These are phyloP conservation scores for Calonectria ilicicola DNA, from an alignment of 2,329 filamentous ascomycete genomes.

Conservation along the genomic window DNA sequence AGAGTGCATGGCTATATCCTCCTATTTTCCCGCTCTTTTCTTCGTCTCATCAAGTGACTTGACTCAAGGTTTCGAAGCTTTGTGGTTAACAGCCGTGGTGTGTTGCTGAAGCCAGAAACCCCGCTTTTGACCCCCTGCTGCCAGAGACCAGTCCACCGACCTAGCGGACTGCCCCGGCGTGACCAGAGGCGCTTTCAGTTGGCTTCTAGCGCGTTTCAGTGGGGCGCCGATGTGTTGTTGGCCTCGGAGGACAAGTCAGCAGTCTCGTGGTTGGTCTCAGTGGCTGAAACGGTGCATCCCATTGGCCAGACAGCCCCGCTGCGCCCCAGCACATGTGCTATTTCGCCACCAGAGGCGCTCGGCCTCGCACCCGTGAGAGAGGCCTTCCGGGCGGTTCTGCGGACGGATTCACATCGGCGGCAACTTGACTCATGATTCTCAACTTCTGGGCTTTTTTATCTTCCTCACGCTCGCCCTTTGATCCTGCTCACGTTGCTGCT, in stretches of 20 bases:
- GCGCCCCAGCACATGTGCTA: not conserved
- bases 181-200: not conserved
- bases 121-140: not conserved
- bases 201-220: slow-evolving; percentile 12
- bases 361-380: not conserved
- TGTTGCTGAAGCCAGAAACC: not conserved
- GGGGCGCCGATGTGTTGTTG: not conserved
- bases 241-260: not conserved
- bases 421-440: slow-evolving; percentile 15
- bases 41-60: not conserved
- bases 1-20: not conserved
- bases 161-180: not conserved
- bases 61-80: not conserved
- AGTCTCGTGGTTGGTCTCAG: not conserved
- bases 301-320: slow-evolving; percentile 6
- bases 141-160: not conserved
- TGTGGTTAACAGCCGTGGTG: not conserved
- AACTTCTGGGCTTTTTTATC: not conserved
- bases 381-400: not conserved
- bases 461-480: not conserved
- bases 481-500: not conserved
- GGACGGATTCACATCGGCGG: not conserved
- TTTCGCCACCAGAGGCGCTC: slow-evolving; percentile 17
- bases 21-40: not conserved
- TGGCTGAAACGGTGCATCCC: slow-evolving; percentile 11